These are phyloP conservation scores for Candida andamanensis DNA, from an alignment of 805 yeast genomes.

Conservation along the genomic window DNA sequence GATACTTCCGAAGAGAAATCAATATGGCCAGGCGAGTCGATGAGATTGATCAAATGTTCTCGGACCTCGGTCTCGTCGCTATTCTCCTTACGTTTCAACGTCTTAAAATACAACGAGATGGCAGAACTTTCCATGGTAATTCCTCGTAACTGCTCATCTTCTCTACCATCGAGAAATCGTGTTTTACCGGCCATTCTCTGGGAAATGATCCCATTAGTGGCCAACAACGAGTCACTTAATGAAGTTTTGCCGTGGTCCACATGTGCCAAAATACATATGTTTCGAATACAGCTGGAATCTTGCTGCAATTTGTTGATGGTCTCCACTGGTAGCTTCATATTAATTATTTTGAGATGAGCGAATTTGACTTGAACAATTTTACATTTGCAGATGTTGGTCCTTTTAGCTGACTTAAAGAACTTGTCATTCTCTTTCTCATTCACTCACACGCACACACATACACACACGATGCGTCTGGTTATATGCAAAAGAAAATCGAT, in stretches of 20 bases:
- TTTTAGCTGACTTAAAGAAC: too few species aligned
- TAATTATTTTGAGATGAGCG: conserved; percentile 2
- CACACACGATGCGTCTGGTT: too few species aligned
- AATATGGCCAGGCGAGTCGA: conserved; percentile 99
- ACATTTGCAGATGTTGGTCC: too few species aligned
- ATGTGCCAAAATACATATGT: conserved; percentile 94
- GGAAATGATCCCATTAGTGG: conserved; percentile 94
- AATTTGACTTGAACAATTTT: too few species aligned
- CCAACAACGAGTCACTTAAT: conserved; percentile 82
- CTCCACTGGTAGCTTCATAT: conserved; percentile 60
- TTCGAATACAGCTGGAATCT: conserved; percentile 67
- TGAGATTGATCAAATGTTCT: conserved; percentile 83
- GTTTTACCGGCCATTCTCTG: conserved; percentile 94
- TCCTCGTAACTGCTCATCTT: conserved; percentile 93
- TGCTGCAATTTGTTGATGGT: conserved; percentile 64
- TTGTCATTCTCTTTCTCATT: too few species aligned
- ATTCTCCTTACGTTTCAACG: conserved; percentile 40
- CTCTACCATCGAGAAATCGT: conserved; percentile 85
- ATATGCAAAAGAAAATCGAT: too few species aligned
- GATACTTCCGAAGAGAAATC: conserved; percentile 96
- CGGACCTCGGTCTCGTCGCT: conserved; percentile 41
- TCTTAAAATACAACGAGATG: conserved; percentile 83
- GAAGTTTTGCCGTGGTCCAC: conserved; percentile 99
- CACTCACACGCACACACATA: too few species aligned
- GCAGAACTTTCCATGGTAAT: conserved; percentile 98